Evolutionary conservation across 805 yeast genomes (phyloP).

Genomic region (Saccharomycopsis selenospora): DNA sequence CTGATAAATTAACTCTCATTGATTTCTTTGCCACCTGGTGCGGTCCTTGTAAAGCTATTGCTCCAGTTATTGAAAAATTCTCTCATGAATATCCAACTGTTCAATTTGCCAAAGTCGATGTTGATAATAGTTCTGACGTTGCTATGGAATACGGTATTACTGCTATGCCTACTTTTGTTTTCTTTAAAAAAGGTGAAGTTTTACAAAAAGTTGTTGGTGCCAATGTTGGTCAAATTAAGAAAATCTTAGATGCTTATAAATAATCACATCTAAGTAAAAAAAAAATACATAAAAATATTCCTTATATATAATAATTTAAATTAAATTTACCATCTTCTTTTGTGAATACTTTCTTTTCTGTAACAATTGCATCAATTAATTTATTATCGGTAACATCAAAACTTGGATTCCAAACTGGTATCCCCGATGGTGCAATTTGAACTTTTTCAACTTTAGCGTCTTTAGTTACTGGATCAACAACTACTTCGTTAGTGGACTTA

Average conservation of each 20-base stretch:
- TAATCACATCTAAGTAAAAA: neutral
- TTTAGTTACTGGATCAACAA: slow-evolving; percentile 24
- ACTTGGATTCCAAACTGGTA: slow-evolving; percentile 92
- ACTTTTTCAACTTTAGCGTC: slow-evolving; percentile 42
- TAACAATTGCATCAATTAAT: slow-evolving; percentile 80
- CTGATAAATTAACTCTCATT: slow-evolving; percentile 41
- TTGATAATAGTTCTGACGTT: slow-evolving; percentile 53
- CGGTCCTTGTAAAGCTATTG: slow-evolving; percentile 70
- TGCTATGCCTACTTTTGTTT: slow-evolving; percentile 72
- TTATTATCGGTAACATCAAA: slow-evolving; percentile 88
- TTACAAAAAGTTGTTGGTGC: slow-evolving; percentile 62
- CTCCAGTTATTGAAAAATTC: slow-evolving; percentile 45
- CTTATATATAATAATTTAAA: too few species aligned
- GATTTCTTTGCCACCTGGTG: slow-evolving; percentile 74
- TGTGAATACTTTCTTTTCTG: slow-evolving; percentile 59
- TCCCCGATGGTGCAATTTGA: slow-evolving; percentile 77
- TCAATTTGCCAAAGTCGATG: slow-evolving; percentile 62
- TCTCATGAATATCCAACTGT: slow-evolving; percentile 38
- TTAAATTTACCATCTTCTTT: slow-evolving; percentile 32
- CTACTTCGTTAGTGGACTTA: slow-evolving; percentile 22
- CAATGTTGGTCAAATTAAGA: slow-evolving; percentile 34
- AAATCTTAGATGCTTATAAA: slow-evolving; percentile 25
- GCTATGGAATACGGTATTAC: slow-evolving; percentile 54
- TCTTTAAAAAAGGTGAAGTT: slow-evolving; percentile 53
- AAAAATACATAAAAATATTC: neutral